Evolutionary conservation across 495 filamentous ascomycete species (phyloP).

Genomic region (Hypoxylon lienhwacheense): DNA sequence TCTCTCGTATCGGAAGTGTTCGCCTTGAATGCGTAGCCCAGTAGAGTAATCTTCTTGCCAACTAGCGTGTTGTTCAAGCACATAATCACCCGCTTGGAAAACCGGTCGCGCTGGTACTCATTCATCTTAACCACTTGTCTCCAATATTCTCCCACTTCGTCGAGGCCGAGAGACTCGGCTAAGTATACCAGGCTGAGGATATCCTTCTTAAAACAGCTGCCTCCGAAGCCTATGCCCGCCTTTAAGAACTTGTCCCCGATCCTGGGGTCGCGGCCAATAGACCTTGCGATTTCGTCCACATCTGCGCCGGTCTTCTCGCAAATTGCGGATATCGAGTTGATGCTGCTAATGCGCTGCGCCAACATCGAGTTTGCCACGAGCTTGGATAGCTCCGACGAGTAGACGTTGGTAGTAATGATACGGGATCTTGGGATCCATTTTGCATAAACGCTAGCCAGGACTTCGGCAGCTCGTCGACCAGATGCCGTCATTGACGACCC

Average conservation of each 20-base stretch:
- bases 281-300: constrained; percentile 68
- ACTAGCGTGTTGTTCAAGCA: constrained; percentile 69
- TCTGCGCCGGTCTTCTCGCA: constrained; percentile 80
- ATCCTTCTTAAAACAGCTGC: constrained; percentile 83
- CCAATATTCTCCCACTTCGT: constrained; percentile 80
- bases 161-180: constrained; percentile 67
- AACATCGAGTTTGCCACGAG: constrained; percentile 80
- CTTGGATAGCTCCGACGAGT: constrained; percentile 81
- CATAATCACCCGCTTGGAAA: constrained; percentile 62
- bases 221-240: constrained; percentile 77
- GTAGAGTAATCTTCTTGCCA: constrained; percentile 70
- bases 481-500: constrained; percentile 61
- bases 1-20: constrained; percentile 78
- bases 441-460: constrained; percentile 66
- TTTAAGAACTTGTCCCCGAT: constrained; percentile 77
- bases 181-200: constrained; percentile 75
- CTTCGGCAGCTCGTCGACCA: constrained; percentile 63
- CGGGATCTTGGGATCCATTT: constrained; percentile 68
- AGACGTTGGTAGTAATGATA: constrained; percentile 73
- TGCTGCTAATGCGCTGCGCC: constrained; percentile 80
- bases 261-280: constrained; percentile 69
- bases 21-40: constrained; percentile 85
- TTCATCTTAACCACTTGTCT: constrained; percentile 71
- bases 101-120: constrained; percentile 72
- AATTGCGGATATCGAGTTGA: constrained; percentile 78